phyloP scores from a whole-genome alignment of 2,329 filamentous ascomycete species.

The Colletotrichum sp. region DNA sequence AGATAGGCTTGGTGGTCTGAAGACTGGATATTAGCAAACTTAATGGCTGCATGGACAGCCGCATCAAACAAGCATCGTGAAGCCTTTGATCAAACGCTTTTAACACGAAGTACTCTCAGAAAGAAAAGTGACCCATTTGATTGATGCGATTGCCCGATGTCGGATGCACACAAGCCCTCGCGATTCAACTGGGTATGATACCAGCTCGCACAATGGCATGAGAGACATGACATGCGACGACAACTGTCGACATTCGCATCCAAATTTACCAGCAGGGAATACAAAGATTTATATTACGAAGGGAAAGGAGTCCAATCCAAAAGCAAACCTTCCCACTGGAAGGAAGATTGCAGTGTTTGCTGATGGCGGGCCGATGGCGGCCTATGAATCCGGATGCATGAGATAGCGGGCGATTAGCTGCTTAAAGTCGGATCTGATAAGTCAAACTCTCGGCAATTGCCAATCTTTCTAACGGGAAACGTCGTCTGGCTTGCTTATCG shows the following conservation, averaged over 20 bases:
- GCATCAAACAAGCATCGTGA: not conserved
- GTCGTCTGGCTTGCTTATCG: not conserved
- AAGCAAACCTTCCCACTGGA: not conserved
- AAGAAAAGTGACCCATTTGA: not conserved
- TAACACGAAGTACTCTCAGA: not conserved
- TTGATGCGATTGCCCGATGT: not conserved
- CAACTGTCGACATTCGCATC: not conserved
- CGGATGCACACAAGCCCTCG: not conserved
- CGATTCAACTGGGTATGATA: not conserved
- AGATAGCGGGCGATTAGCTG: not conserved
- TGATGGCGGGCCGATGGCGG: not conserved
- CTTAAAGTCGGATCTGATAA: not conserved
- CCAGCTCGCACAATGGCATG: not conserved
- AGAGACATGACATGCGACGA: not conserved
- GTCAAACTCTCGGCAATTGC: not conserved
- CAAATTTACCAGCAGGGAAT: not conserved
- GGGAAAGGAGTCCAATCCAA: not conserved
- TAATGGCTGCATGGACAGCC: rapidly evolving
- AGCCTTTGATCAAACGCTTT: not conserved
- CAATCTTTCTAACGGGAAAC: not conserved
- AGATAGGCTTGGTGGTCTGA: not conserved
- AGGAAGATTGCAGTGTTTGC: not conserved
- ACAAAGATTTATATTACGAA: not conserved
- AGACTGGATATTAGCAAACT: too few species aligned
- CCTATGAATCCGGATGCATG: not conserved